These are phyloP conservation scores for Lactifluus subvellereus DNA, from an alignment of 768 basidiomycete species.

Conservation along the genomic window DNA sequence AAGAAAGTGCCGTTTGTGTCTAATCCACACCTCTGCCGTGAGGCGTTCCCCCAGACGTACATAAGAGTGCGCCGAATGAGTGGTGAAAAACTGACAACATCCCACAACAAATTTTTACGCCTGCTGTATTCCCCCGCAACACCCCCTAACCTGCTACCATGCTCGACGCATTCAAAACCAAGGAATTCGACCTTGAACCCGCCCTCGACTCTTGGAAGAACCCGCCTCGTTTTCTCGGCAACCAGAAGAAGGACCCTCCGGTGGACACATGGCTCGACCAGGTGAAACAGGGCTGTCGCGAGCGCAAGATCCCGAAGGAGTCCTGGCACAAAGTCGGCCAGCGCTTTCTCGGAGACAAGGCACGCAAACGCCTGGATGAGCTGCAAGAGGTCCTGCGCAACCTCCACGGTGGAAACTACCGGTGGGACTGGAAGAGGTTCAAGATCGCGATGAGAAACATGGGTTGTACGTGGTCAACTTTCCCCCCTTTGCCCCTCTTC, in stretches of 20 bases:
- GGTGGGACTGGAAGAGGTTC: constrained; percentile 83
- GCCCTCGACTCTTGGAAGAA: constrained; percentile 59
- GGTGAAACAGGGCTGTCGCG: constrained; percentile 65
- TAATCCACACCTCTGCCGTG: constrained; percentile 13
- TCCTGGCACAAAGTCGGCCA: constrained; percentile 81
- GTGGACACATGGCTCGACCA: constrained; percentile 70
- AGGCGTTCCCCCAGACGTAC: constrained; percentile 11
- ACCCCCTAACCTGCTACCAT: constrained; percentile 27
- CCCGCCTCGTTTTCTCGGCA: constrained; percentile 61
- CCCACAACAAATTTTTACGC: constrained; percentile 4
- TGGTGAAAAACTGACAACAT: neutral
- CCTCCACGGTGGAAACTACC: constrained; percentile 70
- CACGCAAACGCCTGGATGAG: constrained; percentile 62
- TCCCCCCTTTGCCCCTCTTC: neutral
- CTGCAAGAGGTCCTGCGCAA: constrained; percentile 68
- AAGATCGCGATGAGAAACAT: constrained; percentile 72
- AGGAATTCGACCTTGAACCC: constrained; percentile 69
- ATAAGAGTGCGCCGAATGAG: constrained; percentile 4
- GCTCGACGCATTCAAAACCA: constrained; percentile 75
- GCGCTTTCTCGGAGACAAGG: constrained; percentile 66
- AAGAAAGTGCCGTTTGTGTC: neutral
- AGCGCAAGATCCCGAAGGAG: constrained; percentile 68
- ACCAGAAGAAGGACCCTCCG: constrained; percentile 59
- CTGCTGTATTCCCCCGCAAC: neutral
- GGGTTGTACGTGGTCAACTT: constrained; percentile 54